Evolutionary conservation across 441 rosid species (phyloP), one percentile per base, ranked within the genome.

Genomic region (Arabidopsis hybrid): DNA sequence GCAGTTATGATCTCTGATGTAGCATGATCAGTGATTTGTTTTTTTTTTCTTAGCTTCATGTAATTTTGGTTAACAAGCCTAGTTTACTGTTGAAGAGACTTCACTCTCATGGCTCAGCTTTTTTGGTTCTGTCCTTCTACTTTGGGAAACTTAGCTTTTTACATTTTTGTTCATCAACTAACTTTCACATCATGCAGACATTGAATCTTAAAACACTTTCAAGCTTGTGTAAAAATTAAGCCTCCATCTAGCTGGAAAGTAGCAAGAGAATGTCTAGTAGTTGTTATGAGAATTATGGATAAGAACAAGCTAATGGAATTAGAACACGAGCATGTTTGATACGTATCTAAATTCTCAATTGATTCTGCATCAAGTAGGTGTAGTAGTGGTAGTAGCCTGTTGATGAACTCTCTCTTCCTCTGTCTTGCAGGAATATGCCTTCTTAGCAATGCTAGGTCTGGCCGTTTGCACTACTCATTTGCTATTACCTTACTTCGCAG

Each of bases 371-470:
- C 26, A 21, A 21, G 26, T 21, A 21, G 26, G 26, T 21, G 26
- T 21, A 21, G 26, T 21, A 21, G 26, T 21, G 0, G 26, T 21
- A 14, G 10, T 14, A 47, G 52, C 17, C 11, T 39, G 4, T 38
- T 70, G 60, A 50, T 14, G 29, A 60, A 71, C 67, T 10, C 43
- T 13, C 1, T 0, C 1, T 40, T 39, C 10, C 14, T 31, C 3
- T 52, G 26, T 52, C 61, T 8, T 52, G 9, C 46, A 72, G 76
- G 65, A 72, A 63, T 72, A 53, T 53, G 76, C 38, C 2, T 72
- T 72, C 69, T 8, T 72, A 36, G 56, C 69, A 18, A 42, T 72
- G 56, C 55, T 72, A 2, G 69, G 76, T 32, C 26, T 63, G 13
- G 29, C 36, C 0, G 29, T 62, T 26, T 72, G 76, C 46, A 63